Evolutionary conservation across 2,329 filamentous ascomycete species (phyloP).

Genomic region (Colletotrichum orchidophilum): DNA sequence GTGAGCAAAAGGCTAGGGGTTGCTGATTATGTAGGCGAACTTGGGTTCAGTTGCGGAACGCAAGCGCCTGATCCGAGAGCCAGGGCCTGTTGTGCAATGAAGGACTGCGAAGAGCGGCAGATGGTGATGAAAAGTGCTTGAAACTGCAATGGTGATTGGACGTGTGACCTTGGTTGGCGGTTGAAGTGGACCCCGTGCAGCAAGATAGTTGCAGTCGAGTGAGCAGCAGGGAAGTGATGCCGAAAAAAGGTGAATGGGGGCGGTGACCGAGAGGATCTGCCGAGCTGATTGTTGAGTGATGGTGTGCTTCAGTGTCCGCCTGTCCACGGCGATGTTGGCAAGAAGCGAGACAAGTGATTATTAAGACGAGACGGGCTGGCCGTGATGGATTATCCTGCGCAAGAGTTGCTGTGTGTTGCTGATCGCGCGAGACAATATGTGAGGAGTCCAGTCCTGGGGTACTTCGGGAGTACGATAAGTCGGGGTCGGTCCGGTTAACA

Average conservation of each 20-base stretch:
- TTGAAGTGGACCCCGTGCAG: constrained; percentile 28
- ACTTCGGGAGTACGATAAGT: constrained; percentile 1
- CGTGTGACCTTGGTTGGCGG: constrained; percentile 19
- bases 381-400: constrained; percentile 16
- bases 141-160: constrained; percentile 30
- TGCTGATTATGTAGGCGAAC: constrained; percentile 1
- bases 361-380: constrained; percentile 18
- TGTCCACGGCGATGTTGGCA: background rate
- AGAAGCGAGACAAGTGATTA: constrained; percentile 10
- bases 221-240: constrained; percentile 2
- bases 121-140: constrained; percentile 8
- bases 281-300: constrained; percentile 7
- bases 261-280: constrained; percentile 6
- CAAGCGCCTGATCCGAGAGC: constrained; percentile 22
- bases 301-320: background rate
- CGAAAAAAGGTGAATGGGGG: constrained; percentile 2
- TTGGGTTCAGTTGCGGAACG: constrained; percentile 9
- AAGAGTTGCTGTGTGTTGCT: background rate
- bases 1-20: background rate
- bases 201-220: constrained; percentile 32
- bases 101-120: constrained; percentile 16
- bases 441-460: constrained; percentile 35
- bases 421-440: constrained; percentile 14
- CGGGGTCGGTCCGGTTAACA: constrained; percentile 15
- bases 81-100: constrained; percentile 11